Base-by-base conservation (phyloP, 2,329 filamentous ascomycete species). In the Sporothrix humicola region DNA sequence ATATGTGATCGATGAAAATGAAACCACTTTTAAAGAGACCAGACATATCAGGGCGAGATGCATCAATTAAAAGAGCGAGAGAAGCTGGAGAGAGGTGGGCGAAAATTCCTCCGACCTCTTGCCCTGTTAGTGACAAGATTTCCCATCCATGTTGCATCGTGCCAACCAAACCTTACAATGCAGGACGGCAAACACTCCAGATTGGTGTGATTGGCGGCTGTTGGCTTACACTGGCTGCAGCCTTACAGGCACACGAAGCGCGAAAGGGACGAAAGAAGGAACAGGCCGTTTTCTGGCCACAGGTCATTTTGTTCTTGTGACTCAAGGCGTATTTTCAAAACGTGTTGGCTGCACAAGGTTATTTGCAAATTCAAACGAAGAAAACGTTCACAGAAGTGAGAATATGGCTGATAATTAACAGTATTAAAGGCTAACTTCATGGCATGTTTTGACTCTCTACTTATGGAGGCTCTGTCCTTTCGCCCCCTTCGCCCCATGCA, bases 151-250 rank as follows among this genome's bases (percentile, higher is more conserved):
- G 59, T 63, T n/a, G 59, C 37, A 65, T 44, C 17, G 59, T 65
- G 6, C 59, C 59, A 44, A 46, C 37, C 59, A 65, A 65, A 65
- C 37, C 31, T 65, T 65, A 65, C 46, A 20, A 46, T 15, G 10
- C 52, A 23, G 56, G 20, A 66, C 61, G 42, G 20, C 61, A 46
- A 65, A 65, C 42, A 42, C 61, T 65, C 42, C 42, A 17, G n/a
- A 48, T 20, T 23, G 5, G 46, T 46, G 42, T 13, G n/a, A 48
- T 66, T 66, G 61, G 61, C 23, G 17, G 42, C 13, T 37, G 59
- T 6, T 44, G 61, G 15, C 61, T 48, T 66, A 66, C 42, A 66
- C 61, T 66, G 61, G 12, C 37, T 66, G 61, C 42, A 66, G 61
- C 61, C 42, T 66, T 66, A 48, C 42, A 66, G n/a, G 61, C 42